Evolutionary conservation across 2,329 filamentous ascomycete species (phyloP), one percentile per base, ranked within the genome.

Genomic region (Ophiosphaerella narmari): DNA sequence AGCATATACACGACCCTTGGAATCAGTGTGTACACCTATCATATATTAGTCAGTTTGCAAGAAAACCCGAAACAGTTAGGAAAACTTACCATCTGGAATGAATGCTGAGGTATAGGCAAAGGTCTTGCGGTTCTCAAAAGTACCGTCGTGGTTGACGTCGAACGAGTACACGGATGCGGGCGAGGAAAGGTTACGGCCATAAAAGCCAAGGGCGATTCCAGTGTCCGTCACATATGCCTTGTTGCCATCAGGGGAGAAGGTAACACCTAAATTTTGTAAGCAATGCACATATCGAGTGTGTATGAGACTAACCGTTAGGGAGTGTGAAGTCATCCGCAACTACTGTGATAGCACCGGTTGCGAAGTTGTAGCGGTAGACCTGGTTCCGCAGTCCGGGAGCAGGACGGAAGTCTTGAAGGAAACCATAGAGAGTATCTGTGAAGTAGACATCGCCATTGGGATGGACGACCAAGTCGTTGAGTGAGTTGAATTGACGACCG

Each of bases 1-100:
- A 26, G 73, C 73, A 52, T 77, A 86, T 2, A 86, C 77, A 45
- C 84, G 82, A 2, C 83, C 83, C 21, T 56, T 60, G 4, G 62
- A 63, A 23, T 62, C 63, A 43, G 55, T 56, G 44, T 63, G 56
- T 4, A 65, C 51, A 39, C 54, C 57, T 57, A n/a, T 26, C 11
- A 16, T 29, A 21, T 34, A 46, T 57, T 37, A 57, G 50, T 31
- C 6, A 26, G 6, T 23, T 38, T 5, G 14, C n/a, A 7, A 13
- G n/a, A 29, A 9, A 38, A 11, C 6, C 7, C 13, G 16, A 18
- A 18, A 34, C 35, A 12, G 21, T 32, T 23, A n/a, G 12, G 7
- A 14, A 29, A 35, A 52, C 50, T 11, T 50, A 55, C 61, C 61
- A 16, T 64, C 61, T 29, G 61, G 61, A 14, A 64, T 53, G 34